Evolutionary conservation across 75 land plant species (phyloP).

Genomic region (Picea sitchensis): DNA sequence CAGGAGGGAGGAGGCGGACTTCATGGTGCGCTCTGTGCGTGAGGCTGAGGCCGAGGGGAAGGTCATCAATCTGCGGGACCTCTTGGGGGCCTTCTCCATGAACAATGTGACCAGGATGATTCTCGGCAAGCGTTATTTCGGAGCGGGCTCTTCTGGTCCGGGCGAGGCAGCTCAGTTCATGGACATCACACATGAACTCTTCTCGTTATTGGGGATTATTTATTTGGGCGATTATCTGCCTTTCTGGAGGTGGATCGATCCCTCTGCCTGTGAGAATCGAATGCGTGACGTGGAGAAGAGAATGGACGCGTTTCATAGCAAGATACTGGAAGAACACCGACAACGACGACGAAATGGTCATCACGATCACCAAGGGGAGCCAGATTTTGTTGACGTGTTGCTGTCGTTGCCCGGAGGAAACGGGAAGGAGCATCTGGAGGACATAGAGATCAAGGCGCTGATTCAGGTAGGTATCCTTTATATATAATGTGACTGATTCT

Average conservation of each 20-base stretch:
- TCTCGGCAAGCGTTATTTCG: conserved; percentile 84
- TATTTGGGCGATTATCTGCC: conserved; percentile 83
- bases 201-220: conserved; percentile 61
- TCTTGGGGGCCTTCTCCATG: conserved; percentile 78
- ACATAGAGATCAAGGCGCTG: conserved; percentile 78
- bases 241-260: conserved; percentile 67
- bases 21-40: conserved; percentile 48
- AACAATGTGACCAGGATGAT: conserved; percentile 91
- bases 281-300: conserved; percentile 52
- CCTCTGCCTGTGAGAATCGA: conserved; percentile 45
- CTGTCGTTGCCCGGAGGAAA: conserved; percentile 69
- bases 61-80: conserved; percentile 46
- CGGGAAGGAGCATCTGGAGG: conserved; percentile 67
- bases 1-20: conserved; percentile 62
- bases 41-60: neutral
- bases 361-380: conserved; percentile 16
- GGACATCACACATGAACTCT: conserved; percentile 59
- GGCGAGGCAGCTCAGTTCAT: conserved; percentile 71
- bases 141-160: conserved; percentile 39
- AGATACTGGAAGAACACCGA: conserved; percentile 73
- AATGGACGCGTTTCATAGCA: conserved; percentile 65
- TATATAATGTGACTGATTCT: no score
- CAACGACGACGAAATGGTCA: neutral
- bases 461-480: conserved; percentile 46
- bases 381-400: conserved; percentile 82